Evolutionary conservation across 495 filamentous ascomycete genomes (phyloP).

Genomic region (Physcia stellaris): DNA sequence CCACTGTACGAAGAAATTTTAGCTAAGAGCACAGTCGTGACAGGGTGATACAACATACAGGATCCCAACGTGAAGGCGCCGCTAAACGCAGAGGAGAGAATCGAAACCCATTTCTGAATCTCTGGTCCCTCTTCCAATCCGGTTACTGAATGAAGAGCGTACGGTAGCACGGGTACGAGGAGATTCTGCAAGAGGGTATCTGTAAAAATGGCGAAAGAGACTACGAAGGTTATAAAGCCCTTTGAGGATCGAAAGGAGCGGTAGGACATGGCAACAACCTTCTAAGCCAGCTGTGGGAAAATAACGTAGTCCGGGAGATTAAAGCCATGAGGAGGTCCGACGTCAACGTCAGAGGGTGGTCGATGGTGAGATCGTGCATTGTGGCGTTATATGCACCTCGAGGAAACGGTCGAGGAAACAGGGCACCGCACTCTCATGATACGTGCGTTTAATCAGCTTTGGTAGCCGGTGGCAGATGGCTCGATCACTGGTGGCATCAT

Average conservation of each 20-base stretch:
- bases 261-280: too few relatives aligned
- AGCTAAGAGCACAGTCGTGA: conserved; percentile 4
- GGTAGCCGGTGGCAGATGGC: too few relatives aligned
- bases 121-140: conserved; percentile 7
- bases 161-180: conserved; percentile 20
- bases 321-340: too few relatives aligned
- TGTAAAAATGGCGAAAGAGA: conserved; percentile 3
- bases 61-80: conserved; percentile 48
- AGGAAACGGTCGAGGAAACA: too few relatives aligned
- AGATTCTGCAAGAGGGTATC: conserved; percentile 21
- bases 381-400: too few relatives aligned
- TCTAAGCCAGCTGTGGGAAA: too few relatives aligned
- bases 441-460: too few relatives aligned
- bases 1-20: conserved; percentile 6
- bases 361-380: too few relatives aligned
- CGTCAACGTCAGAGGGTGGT: too few relatives aligned
- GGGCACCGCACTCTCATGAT: too few relatives aligned
- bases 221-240: conserved; percentile 3
- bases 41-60: conserved; percentile 24
- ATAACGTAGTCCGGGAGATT: too few relatives aligned
- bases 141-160: conserved; percentile 13
- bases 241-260: conserved; percentile 1
- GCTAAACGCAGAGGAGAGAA: conserved; percentile 64
- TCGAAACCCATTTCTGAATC: conserved; percentile 53
- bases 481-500: too few relatives aligned